Percentiles rank a stretch among this genome's conserved stretches.
Conservation (phyloP, 306 rosid species). For the Rosa multiflora region DNA sequence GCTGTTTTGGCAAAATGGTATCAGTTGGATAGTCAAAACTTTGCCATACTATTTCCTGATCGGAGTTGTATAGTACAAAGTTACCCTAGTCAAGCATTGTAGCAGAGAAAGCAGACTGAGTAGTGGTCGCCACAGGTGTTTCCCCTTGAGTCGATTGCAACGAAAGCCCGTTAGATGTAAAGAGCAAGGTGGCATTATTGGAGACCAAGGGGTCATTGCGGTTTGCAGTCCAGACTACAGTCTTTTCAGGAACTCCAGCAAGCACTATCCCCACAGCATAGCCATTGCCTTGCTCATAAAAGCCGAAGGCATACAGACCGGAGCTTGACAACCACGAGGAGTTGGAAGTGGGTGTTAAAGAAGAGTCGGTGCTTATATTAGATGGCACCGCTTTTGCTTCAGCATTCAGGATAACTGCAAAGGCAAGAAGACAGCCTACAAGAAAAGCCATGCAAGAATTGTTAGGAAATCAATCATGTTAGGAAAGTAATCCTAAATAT, state of each 20-base stretch:
- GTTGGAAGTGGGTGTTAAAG: slow-evolving; percentile 5
- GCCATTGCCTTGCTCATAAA: slow-evolving; percentile 20
- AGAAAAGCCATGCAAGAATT: background rate
- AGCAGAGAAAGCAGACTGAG: slow-evolving; percentile 6
- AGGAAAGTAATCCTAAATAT: too few species aligned
- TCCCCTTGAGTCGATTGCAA: slow-evolving; percentile 5
- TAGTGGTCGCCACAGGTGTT: background rate
- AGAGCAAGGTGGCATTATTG: slow-evolving; percentile 8
- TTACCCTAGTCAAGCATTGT: slow-evolving; percentile 28
- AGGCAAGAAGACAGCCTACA: slow-evolving; percentile 1
- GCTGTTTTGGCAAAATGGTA: slow-evolving; percentile 23
- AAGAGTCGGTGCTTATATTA: slow-evolving; percentile 12
- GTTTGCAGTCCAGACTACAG: slow-evolving; percentile 33
- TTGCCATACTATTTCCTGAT: slow-evolving; percentile 3
- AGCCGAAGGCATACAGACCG: slow-evolving; percentile 40
- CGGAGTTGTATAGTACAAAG: slow-evolving; percentile 19
- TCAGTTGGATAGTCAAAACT: slow-evolving; percentile 22
- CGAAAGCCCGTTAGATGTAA: slow-evolving; percentile 18
- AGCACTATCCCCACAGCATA: slow-evolving; percentile 21
- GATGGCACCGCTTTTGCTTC: slow-evolving; percentile 1
- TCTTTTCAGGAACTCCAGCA: slow-evolving; percentile 23
- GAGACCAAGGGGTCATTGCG: slow-evolving; percentile 6
- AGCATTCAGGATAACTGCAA: background rate
- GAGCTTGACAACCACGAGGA: slow-evolving; percentile 31
- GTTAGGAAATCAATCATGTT: too few species aligned